Conservation (phyloP, 176 grass and related monocot species). For the Melocanna baccifera region DNA sequence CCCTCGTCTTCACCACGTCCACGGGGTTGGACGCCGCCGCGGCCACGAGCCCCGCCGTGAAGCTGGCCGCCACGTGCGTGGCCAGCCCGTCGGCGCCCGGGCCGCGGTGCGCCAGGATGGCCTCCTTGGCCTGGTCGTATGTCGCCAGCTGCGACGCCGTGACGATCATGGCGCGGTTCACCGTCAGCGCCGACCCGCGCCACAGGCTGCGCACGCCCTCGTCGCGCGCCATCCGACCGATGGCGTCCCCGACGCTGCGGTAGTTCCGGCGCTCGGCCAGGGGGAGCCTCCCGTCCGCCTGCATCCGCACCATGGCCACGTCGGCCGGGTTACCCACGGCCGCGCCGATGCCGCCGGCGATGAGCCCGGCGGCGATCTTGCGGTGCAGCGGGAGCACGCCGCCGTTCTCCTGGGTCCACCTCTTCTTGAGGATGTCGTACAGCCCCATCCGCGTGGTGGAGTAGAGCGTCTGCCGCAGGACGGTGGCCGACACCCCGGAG, state of each 20-base stretch:
- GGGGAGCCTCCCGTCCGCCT: constrained; percentile 82
- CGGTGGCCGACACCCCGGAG: constrained; percentile 74
- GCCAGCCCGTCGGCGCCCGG: constrained; percentile 49
- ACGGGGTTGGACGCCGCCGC: constrained; percentile 71
- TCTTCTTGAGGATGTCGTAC: constrained; percentile 86
- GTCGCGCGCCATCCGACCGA: constrained; percentile 59
- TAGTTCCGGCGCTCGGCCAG: constrained; percentile 81
- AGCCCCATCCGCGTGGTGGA: constrained; percentile 95
- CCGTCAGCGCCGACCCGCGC: constrained; percentile 70
- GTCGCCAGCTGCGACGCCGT: constrained; percentile 86
- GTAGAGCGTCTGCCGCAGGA: constrained; percentile 91
- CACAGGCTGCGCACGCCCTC: constrained; percentile 81
- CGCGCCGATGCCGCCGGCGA: constrained; percentile 74
- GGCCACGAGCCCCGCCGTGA: constrained; percentile 65
- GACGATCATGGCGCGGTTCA: constrained; percentile 95
- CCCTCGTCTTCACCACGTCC: constrained; percentile 75
- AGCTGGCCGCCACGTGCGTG: constrained; percentile 80
- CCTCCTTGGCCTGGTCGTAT: constrained; percentile 88
- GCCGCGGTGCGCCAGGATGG: constrained; percentile 57
- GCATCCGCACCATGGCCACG: constrained; percentile 97
- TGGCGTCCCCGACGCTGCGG: constrained; percentile 75
- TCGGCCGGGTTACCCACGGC: constrained; percentile 92
- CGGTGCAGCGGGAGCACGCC: constrained; percentile 60
- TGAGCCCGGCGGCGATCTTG: constrained; percentile 68
- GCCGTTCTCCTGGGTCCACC: constrained; percentile 53